Conservation (phyloP, 495 filamentous ascomycete species). For the Clavariopsis aquatica region DNA sequence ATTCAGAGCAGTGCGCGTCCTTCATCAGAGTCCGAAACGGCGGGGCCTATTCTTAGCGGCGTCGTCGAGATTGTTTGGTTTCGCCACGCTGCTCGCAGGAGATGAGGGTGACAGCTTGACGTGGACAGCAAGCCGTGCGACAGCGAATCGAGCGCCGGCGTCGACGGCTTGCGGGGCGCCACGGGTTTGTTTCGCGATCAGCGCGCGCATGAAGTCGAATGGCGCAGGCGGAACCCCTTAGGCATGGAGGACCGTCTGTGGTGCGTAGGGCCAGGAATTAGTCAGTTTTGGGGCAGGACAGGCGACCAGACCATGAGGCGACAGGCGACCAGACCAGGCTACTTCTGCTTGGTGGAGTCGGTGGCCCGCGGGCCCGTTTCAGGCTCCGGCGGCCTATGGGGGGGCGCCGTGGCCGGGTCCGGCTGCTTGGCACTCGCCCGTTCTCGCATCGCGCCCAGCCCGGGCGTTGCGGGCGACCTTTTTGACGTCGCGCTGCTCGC, state of each 20-base stretch:
- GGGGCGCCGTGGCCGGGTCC: background rate
- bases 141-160: background rate
- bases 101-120: background rate
- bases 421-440: background rate
- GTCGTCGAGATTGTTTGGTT: slow-evolving; percentile 21
- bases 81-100: background rate
- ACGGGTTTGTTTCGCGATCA: background rate
- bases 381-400: background rate
- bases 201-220: background rate
- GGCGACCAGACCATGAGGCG: too few relatives aligned
- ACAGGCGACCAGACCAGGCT: too few relatives aligned
- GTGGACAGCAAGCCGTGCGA: background rate
- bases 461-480: too few relatives aligned
- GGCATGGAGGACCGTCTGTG: too few relatives aligned
- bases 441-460: too few relatives aligned
- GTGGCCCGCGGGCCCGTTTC: too few relatives aligned
- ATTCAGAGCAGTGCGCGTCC: background rate
- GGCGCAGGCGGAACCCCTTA: background rate
- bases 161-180: slow-evolving; percentile 4
- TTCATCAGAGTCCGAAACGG: slow-evolving; percentile 11
- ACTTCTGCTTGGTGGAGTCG: too few relatives aligned
- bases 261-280: too few relatives aligned
- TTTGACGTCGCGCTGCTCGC: too few relatives aligned
- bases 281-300: too few relatives aligned
- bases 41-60: background rate